Conservation (phyloP, 176 grass and related monocot species). For the Carex scoparia region DNA sequence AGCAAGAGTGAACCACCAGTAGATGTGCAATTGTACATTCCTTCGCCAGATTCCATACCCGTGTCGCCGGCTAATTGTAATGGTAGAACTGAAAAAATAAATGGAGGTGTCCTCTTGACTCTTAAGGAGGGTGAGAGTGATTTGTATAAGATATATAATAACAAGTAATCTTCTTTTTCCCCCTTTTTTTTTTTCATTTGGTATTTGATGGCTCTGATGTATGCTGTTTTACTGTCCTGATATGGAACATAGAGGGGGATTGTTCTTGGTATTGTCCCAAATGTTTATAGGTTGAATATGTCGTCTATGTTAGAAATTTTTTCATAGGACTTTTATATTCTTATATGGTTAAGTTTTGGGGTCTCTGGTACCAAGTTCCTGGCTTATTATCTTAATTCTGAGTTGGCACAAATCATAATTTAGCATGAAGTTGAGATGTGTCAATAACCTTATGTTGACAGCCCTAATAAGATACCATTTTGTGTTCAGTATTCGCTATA, state of each 20-base stretch:
- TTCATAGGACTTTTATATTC: background rate
- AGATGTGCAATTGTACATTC: slow-evolving; percentile 70
- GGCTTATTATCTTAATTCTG: background rate
- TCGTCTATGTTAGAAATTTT: background rate
- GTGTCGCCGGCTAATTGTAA: slow-evolving; percentile 27
- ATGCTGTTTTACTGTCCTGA: slow-evolving; percentile 5
- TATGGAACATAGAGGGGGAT: slow-evolving; percentile 5
- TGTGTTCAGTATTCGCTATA: background rate
- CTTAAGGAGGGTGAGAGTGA: slow-evolving; percentile 21
- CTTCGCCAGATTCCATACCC: slow-evolving; percentile 61
- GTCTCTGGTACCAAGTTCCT: background rate
- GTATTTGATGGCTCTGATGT: background rate
- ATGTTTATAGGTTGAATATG: slow-evolving; percentile 20
- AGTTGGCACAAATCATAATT: background rate
- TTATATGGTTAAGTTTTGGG: background rate
- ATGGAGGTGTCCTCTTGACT: slow-evolving; percentile 10
- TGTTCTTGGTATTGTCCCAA: slow-evolving; percentile 1
- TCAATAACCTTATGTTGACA: background rate
- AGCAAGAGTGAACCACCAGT: slow-evolving; percentile 87
- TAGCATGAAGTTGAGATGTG: background rate
- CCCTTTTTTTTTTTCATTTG: background rate
- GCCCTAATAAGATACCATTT: background rate
- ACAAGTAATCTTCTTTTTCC: background rate
- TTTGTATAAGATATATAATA: slow-evolving; percentile 24
- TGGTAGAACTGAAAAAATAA: slow-evolving; percentile 1